phyloP scores from a whole-genome alignment of 345 rosid species.

The Syzygium aromaticum region DNA sequence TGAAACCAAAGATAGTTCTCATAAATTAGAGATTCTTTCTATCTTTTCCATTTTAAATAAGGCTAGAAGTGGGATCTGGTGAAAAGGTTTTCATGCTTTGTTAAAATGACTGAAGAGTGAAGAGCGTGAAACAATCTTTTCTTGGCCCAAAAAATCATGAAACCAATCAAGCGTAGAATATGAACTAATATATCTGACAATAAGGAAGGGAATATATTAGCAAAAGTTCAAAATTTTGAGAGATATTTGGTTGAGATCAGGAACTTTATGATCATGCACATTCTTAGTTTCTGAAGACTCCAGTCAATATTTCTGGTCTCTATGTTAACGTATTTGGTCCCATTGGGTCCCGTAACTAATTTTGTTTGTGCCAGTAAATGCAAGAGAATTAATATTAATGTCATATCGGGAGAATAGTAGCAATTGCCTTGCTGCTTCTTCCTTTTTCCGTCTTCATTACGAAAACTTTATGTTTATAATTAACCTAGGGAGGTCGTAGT shows the following conservation, averaged over 20 bases:
- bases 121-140: neutral
- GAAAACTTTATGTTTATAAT: neutral
- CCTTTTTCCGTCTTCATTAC: neutral
- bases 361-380: neutral
- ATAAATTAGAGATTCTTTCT: neutral
- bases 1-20: neutral
- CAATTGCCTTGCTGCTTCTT: neutral
- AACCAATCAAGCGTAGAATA: neutral
- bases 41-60: neutral
- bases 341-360: neutral
- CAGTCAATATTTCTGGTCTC: neutral
- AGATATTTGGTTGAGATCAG: neutral
- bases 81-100: neutral
- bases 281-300: neutral
- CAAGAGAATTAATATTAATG: neutral
- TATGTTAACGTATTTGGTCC: neutral
- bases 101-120: neutral
- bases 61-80: neutral
- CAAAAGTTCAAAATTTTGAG: neutral
- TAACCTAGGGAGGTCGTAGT: neutral
- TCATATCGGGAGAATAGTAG: neutral
- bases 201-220: neutral
- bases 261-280: neutral
- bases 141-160: neutral
- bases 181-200: neutral